Base-by-base conservation (phyloP, 495 filamentous ascomycete genomes). In the Podospora fimiseda region DNA sequence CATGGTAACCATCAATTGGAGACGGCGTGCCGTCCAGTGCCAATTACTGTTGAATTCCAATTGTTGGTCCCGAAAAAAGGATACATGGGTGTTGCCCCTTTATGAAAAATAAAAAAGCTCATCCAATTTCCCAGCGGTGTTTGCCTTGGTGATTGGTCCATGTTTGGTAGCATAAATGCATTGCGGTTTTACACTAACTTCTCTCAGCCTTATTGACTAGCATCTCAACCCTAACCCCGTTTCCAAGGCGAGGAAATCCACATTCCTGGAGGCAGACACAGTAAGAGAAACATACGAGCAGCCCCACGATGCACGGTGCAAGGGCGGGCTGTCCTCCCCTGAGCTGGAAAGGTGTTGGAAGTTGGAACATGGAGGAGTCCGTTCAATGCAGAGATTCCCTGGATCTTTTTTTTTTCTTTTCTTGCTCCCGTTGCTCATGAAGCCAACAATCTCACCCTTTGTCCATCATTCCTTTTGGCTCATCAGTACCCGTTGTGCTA, bases 391-490 rank as follows among this genome's bases (percentile, higher is more conserved):
- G 3, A 6, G 13, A n/a, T n/a, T 4, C 5, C 11, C 14, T 13
- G 16, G 16, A 47, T 33, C 44, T 15, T 27, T 47, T 22, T 23
- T 23, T n/a, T n/a, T 15, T 15, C 44, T 16, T 22, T 4, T 14
- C 13, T 47, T 16, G 19, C 22, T 14, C 19, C 14, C 42, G n/a
- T 44, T 20, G 23, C 14, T 19, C 42, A 20, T 22, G 16, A 22
- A 48, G 33, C 9, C 15, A 27, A 8, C 8, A n/a, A 6, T 30
- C 37, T 38, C 45, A 19, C 9, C 38, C 38, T 52, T 39, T 24
- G 50, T 53, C 55, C 9, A 22, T 55, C 52, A 23, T 59, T 55
- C 52, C 21, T 59, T n/a, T 57, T 48, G 36, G 48, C 44, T 54
- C 38, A 22, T 38, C 42, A 30, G 6, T 27, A 18, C 23, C 9